Evolutionary conservation across 148 eudicot species (phyloP), one percentile per base, ranked within the genome.

Genomic region (Polygonum maritimum): DNA sequence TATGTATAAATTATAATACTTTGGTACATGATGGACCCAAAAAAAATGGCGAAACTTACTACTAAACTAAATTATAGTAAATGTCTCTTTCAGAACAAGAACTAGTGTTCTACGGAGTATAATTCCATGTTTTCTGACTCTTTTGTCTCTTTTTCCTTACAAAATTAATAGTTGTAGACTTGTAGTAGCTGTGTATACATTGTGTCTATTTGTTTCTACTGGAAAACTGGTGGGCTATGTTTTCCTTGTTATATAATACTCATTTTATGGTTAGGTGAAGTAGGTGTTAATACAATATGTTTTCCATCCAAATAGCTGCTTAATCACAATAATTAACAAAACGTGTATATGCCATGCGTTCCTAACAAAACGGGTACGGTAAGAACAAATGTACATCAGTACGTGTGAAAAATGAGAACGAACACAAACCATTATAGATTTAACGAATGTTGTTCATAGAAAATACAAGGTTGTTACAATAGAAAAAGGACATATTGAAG

Each of bases 211-310:
- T 67, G 13, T 65, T 12, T 26, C n/a, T 18, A 65, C 40, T 33
- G 18, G 2, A 65, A 65, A 65, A 65, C 13, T 35, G 13, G 41
- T 14, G 38, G 2, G 69, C 36, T 60, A 18, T 55, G 19, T 55
- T 55, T 55, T 47, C 16, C 62, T 55, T 19, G 16, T 11, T 31
- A 14, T 10, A 60, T 60, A 26, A 26, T 26, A 26, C 31, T 26
- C 31, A 60, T 60, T 26, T 60, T 10, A 35, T 67, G 36, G 44
- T 67, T 67, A 67, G 71, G 71, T 60, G 69, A 67, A 67, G 71
- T 67, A 67, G 71, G 71, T 67, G 38, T 14, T 67, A 33, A 13
- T 67, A 35, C 15, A 67, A 67, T 14, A 67, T 67, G 1, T 9
- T 62, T 49, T 51, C 16, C 19, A 4, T 19, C 12, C 7, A 33